Evolutionary conservation across 2,329 filamentous ascomycete species (phyloP).

Genomic region (Alternaria postmessia): DNA sequence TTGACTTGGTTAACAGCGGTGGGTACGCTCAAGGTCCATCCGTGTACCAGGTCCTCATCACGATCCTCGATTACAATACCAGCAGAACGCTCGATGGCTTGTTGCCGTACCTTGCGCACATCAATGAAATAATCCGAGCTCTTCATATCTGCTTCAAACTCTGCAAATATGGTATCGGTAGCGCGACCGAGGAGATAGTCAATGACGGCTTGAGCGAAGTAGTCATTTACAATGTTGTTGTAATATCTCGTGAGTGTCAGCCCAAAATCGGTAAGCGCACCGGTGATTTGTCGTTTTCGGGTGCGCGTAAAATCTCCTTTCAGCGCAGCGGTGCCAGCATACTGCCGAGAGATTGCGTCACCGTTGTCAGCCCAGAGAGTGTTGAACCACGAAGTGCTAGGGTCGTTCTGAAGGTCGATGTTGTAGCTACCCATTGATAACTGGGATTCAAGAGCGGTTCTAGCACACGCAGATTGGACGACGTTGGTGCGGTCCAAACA

Average conservation of each 20-base stretch:
- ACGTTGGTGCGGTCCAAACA: slow-evolving; percentile 97
- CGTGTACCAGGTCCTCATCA: slow-evolving; percentile 86
- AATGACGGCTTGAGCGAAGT: slow-evolving; percentile 93
- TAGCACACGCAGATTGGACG: slow-evolving; percentile 88
- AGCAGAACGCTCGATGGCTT: slow-evolving; percentile 87
- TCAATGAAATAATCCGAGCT: slow-evolving; percentile 91
- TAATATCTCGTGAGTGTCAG: slow-evolving; percentile 83
- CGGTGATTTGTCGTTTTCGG: slow-evolving; percentile 86
- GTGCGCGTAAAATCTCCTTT: slow-evolving; percentile 97
- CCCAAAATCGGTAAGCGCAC: slow-evolving; percentile 89
- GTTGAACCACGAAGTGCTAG: slow-evolving; percentile 92
- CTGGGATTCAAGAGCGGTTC: slow-evolving; percentile 81
- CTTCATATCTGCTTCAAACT: slow-evolving; percentile 94
- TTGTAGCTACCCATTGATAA: slow-evolving; percentile 78
- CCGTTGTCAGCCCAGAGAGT: slow-evolving; percentile 97
- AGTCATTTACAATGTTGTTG: slow-evolving; percentile 95
- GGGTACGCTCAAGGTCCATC: slow-evolving; percentile 88
- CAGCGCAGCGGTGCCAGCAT: slow-evolving; percentile 92
- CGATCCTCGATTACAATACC: slow-evolving; percentile 78
- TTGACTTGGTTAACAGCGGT: slow-evolving; percentile 72
- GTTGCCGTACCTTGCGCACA: slow-evolving; percentile 81
- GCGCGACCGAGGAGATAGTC: slow-evolving; percentile 94
- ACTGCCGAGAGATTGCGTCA: slow-evolving; percentile 93
- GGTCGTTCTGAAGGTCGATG: slow-evolving; percentile 77
- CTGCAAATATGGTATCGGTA: slow-evolving; percentile 83